Evolutionary conservation across 2,329 filamentous ascomycete genomes (phyloP).

Genomic region (Colletotrichum plurivorum): DNA sequence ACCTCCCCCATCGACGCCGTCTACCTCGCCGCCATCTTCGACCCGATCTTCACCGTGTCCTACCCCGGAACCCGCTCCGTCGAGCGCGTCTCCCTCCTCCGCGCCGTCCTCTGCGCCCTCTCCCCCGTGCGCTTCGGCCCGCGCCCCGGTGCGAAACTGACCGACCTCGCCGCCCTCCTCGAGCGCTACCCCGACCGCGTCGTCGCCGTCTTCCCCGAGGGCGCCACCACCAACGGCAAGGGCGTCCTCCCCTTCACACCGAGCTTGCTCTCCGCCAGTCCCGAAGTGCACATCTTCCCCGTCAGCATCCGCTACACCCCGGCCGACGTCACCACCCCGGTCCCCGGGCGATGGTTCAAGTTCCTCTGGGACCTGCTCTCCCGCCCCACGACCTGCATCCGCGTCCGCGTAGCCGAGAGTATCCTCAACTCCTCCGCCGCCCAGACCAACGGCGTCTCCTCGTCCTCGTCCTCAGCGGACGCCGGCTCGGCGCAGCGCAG

Average conservation of each 20-base stretch:
- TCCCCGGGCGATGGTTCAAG: slow-evolving; percentile 78
- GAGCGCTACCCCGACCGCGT: slow-evolving; percentile 79
- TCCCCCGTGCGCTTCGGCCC: slow-evolving; percentile 67
- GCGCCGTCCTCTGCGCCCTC: slow-evolving; percentile 82
- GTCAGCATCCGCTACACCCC: slow-evolving; percentile 92
- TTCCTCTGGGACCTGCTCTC: slow-evolving; percentile 92
- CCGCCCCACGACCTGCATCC: slow-evolving; percentile 88
- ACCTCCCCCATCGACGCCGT: slow-evolving; percentile 94
- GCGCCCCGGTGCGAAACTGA: slow-evolving; percentile 61
- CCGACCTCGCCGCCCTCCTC: slow-evolving; percentile 75
- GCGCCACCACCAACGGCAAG: slow-evolving; percentile 92
- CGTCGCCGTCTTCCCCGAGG: slow-evolving; percentile 92
- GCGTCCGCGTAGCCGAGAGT: slow-evolving; percentile 88
- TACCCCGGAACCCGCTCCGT: slow-evolving; percentile 83
- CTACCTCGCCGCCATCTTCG: slow-evolving; percentile 95
- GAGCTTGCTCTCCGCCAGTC: slow-evolving; percentile 77
- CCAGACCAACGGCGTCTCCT: slow-evolving; percentile 52
- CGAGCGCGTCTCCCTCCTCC: slow-evolving; percentile 80
- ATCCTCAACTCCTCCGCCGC: slow-evolving; percentile 67
- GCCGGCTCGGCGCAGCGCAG: slow-evolving; percentile 48
- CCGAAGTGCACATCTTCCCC: slow-evolving; percentile 85
- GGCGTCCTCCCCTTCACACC: slow-evolving; percentile 89
- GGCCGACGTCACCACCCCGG: slow-evolving; percentile 89
- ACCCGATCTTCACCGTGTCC: slow-evolving; percentile 91
- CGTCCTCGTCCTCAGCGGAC: slow-evolving; percentile 40